Evolutionary conservation across 2,329 filamentous ascomycete genomes (phyloP).

Genomic region (Colletotrichum scovillei): DNA sequence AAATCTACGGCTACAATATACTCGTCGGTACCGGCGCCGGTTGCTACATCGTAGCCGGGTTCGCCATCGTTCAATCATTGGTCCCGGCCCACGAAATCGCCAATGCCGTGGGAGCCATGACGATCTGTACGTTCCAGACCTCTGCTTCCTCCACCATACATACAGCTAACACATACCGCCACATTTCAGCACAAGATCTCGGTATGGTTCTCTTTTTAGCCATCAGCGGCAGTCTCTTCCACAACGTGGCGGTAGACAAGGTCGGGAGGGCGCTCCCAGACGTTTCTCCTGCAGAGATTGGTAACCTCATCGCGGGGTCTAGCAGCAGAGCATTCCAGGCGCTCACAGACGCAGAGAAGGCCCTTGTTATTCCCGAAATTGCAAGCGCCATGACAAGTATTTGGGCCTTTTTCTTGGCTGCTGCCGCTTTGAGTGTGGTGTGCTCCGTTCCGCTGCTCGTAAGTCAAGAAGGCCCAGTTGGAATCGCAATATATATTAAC

Average conservation of each 20-base stretch:
- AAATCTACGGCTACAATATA: constrained; percentile 48
- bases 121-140: constrained; percentile 38
- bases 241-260: background rate
- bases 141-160: too few species aligned
- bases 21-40: constrained; percentile 54
- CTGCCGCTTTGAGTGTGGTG: background rate
- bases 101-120: constrained; percentile 48
- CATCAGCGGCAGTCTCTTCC: background rate
- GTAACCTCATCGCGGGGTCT: background rate
- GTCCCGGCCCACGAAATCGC: constrained; percentile 45
- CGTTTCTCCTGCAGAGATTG: background rate
- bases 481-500: background rate
- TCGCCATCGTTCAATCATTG: constrained; percentile 48
- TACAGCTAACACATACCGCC: background rate
- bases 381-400: background rate
- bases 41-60: constrained; percentile 48
- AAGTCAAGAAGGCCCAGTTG: background rate
- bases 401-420: background rate
- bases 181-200: background rate
- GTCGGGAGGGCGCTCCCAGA: background rate
- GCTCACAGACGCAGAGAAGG: background rate
- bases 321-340: background rate
- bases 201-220: background rate
- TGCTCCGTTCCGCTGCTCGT: background rate
- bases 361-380: background rate